Percentiles rank a stretch among this genome's conserved stretches.
Evolutionary conservation across 805 yeast genomes (phyloP).

Genomic region (Kluyveromyces starmeri): DNA sequence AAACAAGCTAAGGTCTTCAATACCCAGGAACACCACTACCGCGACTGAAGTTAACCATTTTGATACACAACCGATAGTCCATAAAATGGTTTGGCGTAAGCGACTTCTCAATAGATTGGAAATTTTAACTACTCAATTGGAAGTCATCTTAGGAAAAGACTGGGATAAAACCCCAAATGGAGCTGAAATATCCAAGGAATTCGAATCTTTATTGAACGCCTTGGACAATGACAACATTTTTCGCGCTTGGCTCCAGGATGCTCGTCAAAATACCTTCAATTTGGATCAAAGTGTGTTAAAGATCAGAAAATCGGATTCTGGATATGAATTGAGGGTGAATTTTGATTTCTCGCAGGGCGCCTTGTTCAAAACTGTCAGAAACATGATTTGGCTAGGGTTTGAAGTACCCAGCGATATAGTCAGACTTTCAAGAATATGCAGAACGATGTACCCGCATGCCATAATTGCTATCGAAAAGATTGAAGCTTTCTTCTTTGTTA

Average conservation of each 20-base stretch:
- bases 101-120: slow-evolving; percentile 40
- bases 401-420: slow-evolving; percentile 47
- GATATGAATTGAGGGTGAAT: slow-evolving; percentile 36
- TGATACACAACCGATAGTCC: slow-evolving; percentile 41
- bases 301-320: slow-evolving; percentile 24
- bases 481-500: slow-evolving; percentile 27
- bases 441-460: slow-evolving; percentile 50
- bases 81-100: slow-evolving; percentile 43
- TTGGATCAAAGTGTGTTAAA: slow-evolving; percentile 34
- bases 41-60: slow-evolving; percentile 31
- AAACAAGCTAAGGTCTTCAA: slow-evolving; percentile 32
- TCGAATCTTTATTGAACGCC: slow-evolving; percentile 36
- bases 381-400: slow-evolving; percentile 41
- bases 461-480: slow-evolving; percentile 45
- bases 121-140: slow-evolving; percentile 36
- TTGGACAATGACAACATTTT: slow-evolving; percentile 37
- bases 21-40: slow-evolving; percentile 30
- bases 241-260: slow-evolving; percentile 40
- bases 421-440: slow-evolving; percentile 40
- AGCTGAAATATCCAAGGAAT: slow-evolving; percentile 44
- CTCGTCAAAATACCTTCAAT: slow-evolving; percentile 13
- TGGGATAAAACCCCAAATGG: slow-evolving; percentile 66
- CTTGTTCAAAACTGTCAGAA: slow-evolving; percentile 46
- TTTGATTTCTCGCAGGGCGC: slow-evolving; percentile 38
- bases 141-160: slow-evolving; percentile 45